Percentiles rank a stretch among this genome's conserved stretches.
These are phyloP conservation scores for Xylaria curta DNA, from an alignment of 495 filamentous ascomycete species.

Conservation along the genomic window DNA sequence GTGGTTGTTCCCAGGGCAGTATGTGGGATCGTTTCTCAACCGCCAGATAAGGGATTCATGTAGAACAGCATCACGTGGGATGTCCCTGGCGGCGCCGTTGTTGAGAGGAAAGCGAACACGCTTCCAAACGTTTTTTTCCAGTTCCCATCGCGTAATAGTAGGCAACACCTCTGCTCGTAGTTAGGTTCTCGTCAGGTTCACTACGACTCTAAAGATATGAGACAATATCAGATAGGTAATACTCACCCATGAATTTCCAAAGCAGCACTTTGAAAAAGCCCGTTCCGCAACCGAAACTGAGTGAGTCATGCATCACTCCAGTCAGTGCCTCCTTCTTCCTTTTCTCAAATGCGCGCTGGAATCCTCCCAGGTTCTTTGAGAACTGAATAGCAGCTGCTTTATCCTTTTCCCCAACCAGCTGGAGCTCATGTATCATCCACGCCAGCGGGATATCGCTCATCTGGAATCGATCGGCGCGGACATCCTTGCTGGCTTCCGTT, in stretches of 20 bases:
- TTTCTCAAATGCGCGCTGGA: slow-evolving; percentile 32
- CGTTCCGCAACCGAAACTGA: slow-evolving; percentile 36
- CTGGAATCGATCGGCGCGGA: slow-evolving; percentile 34
- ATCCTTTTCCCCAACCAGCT: slow-evolving; percentile 33
- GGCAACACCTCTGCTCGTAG: slow-evolving; percentile 43
- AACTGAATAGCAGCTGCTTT: slow-evolving; percentile 34
- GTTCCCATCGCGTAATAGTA: slow-evolving; percentile 43
- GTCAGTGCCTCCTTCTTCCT: slow-evolving; percentile 34
- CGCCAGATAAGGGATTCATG: slow-evolving; percentile 69
- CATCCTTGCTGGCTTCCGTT: slow-evolving; percentile 29
- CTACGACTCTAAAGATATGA: neutral
- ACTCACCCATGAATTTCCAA: slow-evolving; percentile 45
- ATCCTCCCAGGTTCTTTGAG: slow-evolving; percentile 29
- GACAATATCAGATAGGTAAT: neutral
- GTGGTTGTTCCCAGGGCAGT: slow-evolving; percentile 67
- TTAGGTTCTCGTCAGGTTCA: neutral
- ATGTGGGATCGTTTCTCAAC: slow-evolving; percentile 63
- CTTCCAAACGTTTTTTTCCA: slow-evolving; percentile 42
- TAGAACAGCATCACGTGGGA: slow-evolving; percentile 67
- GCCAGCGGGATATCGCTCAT: slow-evolving; percentile 47
- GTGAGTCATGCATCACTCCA: slow-evolving; percentile 38
- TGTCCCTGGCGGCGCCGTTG: slow-evolving; percentile 70
- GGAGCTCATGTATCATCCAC: slow-evolving; percentile 51
- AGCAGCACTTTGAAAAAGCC: slow-evolving; percentile 34
- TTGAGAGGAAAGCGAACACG: slow-evolving; percentile 59